Base-by-base conservation (phyloP, 805 yeast species). In the Candida rishiriensis region DNA sequence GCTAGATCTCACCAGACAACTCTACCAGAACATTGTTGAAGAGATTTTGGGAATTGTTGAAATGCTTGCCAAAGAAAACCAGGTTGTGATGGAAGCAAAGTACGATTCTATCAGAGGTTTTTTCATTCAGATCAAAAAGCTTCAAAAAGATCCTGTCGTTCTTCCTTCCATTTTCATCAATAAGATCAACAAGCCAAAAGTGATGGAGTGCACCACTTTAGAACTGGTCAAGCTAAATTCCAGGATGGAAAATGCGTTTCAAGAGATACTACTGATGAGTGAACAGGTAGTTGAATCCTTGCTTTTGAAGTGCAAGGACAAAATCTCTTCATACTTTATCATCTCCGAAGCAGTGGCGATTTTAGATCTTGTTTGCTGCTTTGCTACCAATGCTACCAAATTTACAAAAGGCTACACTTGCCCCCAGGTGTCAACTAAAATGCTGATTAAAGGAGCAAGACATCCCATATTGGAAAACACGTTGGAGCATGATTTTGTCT, bases 341-440 rank as follows among this genome's bases (percentile, higher is more conserved):
- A 49, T 69, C 9, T 61, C 73, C 6, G 78, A 74, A 51, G 74
- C 74, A 0, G 38, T 71, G 3, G 64, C 76, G 1, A 51, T 70
- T 12, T 52, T 75, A 3, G 80, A 74, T 52, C 44, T 73, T 10
- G 42, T 64, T 3, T 49, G 63, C 16, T 43, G 53, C 15, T 54
- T 61, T 44, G 68, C 73, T 0, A 39, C 32, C 14, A 52, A 60
- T 39, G 53, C 68, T 0, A 38, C 35, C 3, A 44, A 38, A 7
- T 44, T 43, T 15, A 32, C 31, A 3, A 42, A 48, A 4, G 10
- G n/a, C 7, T 71, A 67, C 41, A 47, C 52, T 7, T 51, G 61
- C 30, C 76, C 79, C 9, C 71, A 63, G 36, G 62, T 73, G 41
- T 61, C 70, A 2, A 56, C 59, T 15, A 60, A 57, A 38, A 39